A percentile compares a stretch with the other conserved stretches of the same genome.
phyloP scores from a whole-genome alignment of 2,329 filamentous ascomycete species.

The Cladosporium colombiae region DNA sequence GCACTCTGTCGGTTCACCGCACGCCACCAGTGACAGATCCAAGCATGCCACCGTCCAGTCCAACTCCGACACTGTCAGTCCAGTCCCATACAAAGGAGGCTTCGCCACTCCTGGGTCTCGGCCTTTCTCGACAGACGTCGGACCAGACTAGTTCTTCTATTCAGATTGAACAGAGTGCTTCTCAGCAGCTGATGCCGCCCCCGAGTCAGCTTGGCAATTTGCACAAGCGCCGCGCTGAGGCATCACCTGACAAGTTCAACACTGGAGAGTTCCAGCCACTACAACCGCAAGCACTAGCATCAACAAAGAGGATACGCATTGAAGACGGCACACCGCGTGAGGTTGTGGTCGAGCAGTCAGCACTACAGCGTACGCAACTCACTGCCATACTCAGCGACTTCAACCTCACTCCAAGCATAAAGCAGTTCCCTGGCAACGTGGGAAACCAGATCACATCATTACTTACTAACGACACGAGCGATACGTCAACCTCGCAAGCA shows the following conservation, averaged over 20 bases:
- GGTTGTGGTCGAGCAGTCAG: background rate
- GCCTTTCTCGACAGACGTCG: conserved; percentile 15
- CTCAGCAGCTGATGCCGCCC: conserved; percentile 10
- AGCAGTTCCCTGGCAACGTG: background rate
- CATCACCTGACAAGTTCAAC: conserved; percentile 34
- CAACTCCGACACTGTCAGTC: background rate
- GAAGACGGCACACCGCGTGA: conserved; percentile 6
- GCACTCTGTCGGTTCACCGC: background rate
- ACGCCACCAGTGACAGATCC: background rate
- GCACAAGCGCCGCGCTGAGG: conserved; percentile 30
- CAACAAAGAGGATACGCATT: background rate
- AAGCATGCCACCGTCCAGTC: conserved; percentile 7
- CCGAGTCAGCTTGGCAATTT: conserved; percentile 22
- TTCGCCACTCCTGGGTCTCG: conserved; percentile 8
- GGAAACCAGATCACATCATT: background rate
- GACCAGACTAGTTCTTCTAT: background rate
- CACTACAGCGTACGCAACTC: background rate
- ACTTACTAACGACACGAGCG: background rate
- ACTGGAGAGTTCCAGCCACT: conserved; percentile 30
- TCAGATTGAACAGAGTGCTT: background rate
- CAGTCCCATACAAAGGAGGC: background rate
- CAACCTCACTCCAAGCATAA: conserved; percentile 6
- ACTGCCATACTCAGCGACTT: conserved; percentile 12
- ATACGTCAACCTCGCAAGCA: background rate
- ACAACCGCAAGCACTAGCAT: background rate